phyloP scores from a whole-genome alignment of 2,329 filamentous ascomycete species.

The Colletotrichum liriopes region DNA sequence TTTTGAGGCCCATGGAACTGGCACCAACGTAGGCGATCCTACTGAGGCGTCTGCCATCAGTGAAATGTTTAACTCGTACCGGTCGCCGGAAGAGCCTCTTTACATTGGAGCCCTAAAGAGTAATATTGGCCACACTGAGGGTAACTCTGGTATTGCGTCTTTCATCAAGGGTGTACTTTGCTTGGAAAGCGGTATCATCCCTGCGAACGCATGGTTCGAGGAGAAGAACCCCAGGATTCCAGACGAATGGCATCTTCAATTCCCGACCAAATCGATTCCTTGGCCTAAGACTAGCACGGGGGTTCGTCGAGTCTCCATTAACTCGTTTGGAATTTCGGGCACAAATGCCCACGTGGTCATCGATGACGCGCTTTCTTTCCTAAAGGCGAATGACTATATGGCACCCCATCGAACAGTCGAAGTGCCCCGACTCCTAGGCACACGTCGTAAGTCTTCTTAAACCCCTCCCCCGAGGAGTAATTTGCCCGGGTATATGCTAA shows the following conservation, averaged over 20 bases:
- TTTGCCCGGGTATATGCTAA: background rate
- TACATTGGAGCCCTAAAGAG: slow-evolving; percentile 32
- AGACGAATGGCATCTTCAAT: slow-evolving; percentile 46
- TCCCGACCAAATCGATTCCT: slow-evolving; percentile 49
- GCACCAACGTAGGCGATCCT: slow-evolving; percentile 69
- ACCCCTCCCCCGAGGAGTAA: background rate
- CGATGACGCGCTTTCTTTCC: background rate
- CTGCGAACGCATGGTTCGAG: slow-evolving; percentile 49
- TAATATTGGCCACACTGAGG: slow-evolving; percentile 49
- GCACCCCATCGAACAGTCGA: slow-evolving; percentile 7
- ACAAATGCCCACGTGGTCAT: slow-evolving; percentile 8
- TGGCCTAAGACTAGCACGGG: slow-evolving; percentile 50
- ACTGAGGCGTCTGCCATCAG: slow-evolving; percentile 65
- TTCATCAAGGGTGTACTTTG: slow-evolving; percentile 48
- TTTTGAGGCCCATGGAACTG: slow-evolving; percentile 67
- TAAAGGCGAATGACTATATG: background rate
- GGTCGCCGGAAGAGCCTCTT: slow-evolving; percentile 52
- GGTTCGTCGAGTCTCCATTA: slow-evolving; percentile 66
- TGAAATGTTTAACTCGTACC: slow-evolving; percentile 57
- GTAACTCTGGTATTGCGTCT: slow-evolving; percentile 42
- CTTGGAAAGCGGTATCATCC: slow-evolving; percentile 50
- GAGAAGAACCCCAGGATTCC: slow-evolving; percentile 50
- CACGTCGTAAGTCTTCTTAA: background rate
- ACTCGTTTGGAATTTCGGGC: slow-evolving; percentile 47
- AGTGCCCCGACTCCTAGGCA: background rate